Percentiles rank a stretch among this genome's conserved stretches.
Conservation (phyloP, 805 yeast genomes). For the Saturnispora serradocipensis region DNA sequence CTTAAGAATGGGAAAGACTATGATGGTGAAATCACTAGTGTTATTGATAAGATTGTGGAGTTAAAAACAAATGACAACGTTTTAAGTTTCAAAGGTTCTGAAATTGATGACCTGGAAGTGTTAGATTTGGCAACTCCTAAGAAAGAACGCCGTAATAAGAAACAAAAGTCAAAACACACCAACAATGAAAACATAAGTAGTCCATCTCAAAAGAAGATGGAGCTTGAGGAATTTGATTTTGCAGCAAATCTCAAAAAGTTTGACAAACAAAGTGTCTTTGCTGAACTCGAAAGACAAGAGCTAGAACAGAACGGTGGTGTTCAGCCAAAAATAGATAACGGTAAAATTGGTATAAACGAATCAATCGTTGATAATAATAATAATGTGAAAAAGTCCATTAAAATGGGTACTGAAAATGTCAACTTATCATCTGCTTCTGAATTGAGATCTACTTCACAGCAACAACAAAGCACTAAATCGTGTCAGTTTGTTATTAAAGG, state of each 20-base stretch:
- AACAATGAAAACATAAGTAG: neutral
- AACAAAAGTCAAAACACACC: slow-evolving; percentile 9
- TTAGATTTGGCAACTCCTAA: slow-evolving; percentile 38
- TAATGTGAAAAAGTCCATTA: neutral
- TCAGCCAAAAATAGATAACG: slow-evolving; percentile 49
- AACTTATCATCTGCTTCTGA: neutral
- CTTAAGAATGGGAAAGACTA: slow-evolving; percentile 29
- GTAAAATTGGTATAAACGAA: slow-evolving; percentile 60
- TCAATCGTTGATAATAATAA: slow-evolving; percentile 37
- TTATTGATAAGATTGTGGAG: slow-evolving; percentile 17
- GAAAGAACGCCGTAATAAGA: slow-evolving; percentile 17
- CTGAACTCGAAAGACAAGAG: slow-evolving; percentile 62
- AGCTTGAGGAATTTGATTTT: slow-evolving; percentile 72
- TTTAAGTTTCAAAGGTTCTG: slow-evolving; percentile 23
- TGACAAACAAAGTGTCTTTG: slow-evolving; percentile 72
- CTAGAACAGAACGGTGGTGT: slow-evolving; percentile 36
- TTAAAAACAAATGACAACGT: slow-evolving; percentile 15
- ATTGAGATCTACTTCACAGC: neutral
- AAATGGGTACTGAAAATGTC: neutral
- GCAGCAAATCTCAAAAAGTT: slow-evolving; percentile 72
- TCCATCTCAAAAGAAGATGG: slow-evolving; percentile 30
- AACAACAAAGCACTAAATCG: neutral
- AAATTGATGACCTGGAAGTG: slow-evolving; percentile 48
- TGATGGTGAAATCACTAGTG: slow-evolving; percentile 20
- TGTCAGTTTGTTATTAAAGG: neutral